Evolutionary conservation across 495 filamentous ascomycete genomes (phyloP).

Genomic region (Neurospora africana): DNA sequence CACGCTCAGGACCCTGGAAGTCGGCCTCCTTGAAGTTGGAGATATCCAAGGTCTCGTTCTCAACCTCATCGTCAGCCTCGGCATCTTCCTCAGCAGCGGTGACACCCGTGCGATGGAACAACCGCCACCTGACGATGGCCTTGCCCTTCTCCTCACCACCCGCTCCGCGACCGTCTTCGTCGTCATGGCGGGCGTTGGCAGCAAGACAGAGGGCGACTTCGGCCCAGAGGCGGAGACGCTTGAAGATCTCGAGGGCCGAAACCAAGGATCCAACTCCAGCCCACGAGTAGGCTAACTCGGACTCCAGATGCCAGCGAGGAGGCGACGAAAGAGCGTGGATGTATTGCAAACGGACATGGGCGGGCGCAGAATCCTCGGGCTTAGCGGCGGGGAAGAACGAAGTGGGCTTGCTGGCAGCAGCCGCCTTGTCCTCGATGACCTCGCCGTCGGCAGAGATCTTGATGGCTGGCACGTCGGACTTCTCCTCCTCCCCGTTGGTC

Average conservation of each 20-base stretch:
- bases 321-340: constrained; percentile 74
- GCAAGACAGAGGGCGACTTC: constrained; percentile 85
- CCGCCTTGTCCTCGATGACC: neutral
- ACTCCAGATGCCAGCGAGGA: constrained; percentile 85
- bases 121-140: constrained; percentile 59
- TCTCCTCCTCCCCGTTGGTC: constrained; percentile 4
- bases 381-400: constrained; percentile 79
- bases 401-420: constrained; percentile 31
- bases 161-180: constrained; percentile 40
- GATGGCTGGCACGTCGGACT: constrained; percentile 28
- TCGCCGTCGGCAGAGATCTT: constrained; percentile 21
- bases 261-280: constrained; percentile 73
- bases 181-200: constrained; percentile 45
- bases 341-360: constrained; percentile 65
- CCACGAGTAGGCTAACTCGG: constrained; percentile 88
- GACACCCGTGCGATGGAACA: constrained; percentile 52
- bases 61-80: constrained; percentile 40
- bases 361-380: constrained; percentile 64
- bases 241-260: constrained; percentile 92
- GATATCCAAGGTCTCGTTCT: constrained; percentile 35
- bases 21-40: constrained; percentile 40
- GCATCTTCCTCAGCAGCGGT: constrained; percentile 12
- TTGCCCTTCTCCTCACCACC: constrained; percentile 67
- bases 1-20: constrained; percentile 48
- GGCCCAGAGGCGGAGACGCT: constrained; percentile 87